phyloP scores from a whole-genome alignment of 768 basidiomycete species.

The Trametes maxima region DNA sequence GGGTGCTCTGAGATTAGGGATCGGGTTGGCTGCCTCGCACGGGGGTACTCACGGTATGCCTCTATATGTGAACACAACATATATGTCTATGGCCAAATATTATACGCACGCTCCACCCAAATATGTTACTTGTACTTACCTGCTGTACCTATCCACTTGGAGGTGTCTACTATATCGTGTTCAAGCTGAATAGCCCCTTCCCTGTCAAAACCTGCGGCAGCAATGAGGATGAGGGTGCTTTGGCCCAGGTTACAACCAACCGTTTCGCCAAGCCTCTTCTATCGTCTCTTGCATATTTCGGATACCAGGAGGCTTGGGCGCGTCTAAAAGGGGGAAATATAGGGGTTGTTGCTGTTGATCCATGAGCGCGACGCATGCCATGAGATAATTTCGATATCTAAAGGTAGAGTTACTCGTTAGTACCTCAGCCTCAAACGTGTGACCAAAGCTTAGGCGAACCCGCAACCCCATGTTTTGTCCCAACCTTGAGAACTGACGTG shows the following conservation, averaged over 20 bases:
- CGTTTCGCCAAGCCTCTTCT: slow-evolving; percentile 77
- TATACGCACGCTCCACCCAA: slow-evolving; percentile 2
- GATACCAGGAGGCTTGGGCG: slow-evolving; percentile 65
- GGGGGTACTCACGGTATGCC: slow-evolving; percentile 72
- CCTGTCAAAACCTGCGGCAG: slow-evolving; percentile 62
- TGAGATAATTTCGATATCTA: slow-evolving; percentile 84
- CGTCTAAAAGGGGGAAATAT: slow-evolving; percentile 63
- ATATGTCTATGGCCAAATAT: slow-evolving; percentile 54
- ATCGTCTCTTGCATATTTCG: slow-evolving; percentile 78
- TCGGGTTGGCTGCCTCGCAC: neutral
- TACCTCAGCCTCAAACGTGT: neutral
- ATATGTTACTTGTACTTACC: slow-evolving; percentile 43
- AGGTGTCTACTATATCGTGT: slow-evolving; percentile 53
- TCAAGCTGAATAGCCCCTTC: slow-evolving; percentile 67
- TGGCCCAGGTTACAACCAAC: slow-evolving; percentile 36
- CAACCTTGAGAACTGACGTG: slow-evolving; percentile 60
- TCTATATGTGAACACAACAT: slow-evolving; percentile 74
- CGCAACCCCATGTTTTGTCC: slow-evolving; percentile 67
- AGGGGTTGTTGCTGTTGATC: slow-evolving; percentile 60
- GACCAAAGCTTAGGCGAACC: slow-evolving; percentile 18
- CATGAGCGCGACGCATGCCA: slow-evolving; percentile 75
- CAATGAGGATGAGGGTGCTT: neutral
- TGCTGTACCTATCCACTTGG: slow-evolving; percentile 81
- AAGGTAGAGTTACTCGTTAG: neutral
- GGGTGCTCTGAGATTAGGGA: neutral